A percentile compares a stretch with the other conserved stretches of the same genome.
Evolutionary conservation across 228 moss, liverwort and hornwort species (phyloP).

Genomic region (Sphagnum fallax): DNA sequence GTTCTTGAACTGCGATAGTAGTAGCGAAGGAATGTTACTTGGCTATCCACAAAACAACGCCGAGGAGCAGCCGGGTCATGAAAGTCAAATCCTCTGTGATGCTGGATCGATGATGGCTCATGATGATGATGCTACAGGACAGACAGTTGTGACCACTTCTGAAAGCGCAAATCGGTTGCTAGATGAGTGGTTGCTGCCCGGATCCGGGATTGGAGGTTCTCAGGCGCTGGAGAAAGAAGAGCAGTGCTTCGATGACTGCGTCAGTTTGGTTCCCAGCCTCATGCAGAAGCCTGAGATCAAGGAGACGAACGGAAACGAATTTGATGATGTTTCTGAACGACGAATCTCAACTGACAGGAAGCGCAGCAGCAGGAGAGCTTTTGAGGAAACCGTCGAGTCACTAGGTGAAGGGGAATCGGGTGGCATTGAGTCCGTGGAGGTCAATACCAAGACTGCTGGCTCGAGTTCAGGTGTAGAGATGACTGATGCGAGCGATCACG

Average conservation of each 20-base stretch:
- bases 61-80: background rate
- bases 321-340: background rate
- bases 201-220: background rate
- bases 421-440: background rate
- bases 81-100: background rate
- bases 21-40: background rate
- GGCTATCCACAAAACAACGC: too few species aligned
- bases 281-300: background rate
- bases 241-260: background rate
- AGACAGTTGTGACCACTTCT: background rate
- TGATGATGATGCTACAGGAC: background rate
- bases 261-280: too few species aligned
- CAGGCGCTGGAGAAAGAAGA: background rate
- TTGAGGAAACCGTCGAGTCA: background rate
- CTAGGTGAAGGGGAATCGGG: background rate
- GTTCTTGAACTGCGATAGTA: background rate
- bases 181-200: background rate
- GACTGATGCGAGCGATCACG: background rate
- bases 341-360: background rate
- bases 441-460: background rate
- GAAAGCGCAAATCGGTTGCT: background rate
- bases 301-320: background rate
- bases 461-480: background rate
- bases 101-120: background rate
- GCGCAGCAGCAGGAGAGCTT: background rate